Evolutionary conservation across 2,329 filamentous ascomycete genomes (phyloP), one percentile per base, ranked within the genome.

Genomic region (Penicillium sp.): DNA sequence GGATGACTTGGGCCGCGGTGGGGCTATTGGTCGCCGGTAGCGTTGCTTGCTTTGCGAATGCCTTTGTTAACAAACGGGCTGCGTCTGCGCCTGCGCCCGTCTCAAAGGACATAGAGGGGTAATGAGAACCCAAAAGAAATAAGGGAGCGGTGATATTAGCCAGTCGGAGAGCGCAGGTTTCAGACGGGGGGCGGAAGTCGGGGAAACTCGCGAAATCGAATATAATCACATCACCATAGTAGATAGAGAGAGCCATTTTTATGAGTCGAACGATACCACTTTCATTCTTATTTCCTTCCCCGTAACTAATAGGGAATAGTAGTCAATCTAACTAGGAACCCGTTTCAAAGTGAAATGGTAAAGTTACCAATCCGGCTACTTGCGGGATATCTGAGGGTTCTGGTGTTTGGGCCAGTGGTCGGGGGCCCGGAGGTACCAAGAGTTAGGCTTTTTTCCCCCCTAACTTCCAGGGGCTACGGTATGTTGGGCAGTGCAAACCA

Each of bases 1-100:
- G 75, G 0, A 72, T 88, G 62, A 86, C 84, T 2, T 88, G 86
- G 86, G 79, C 81, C 2, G 80, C 83, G 0, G 82, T 81, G 19
- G 70, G 62, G 6, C 50, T 75, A 40, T 60, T 73, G 38, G 50
- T 75, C 12, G 53, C 69, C 42, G 71, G 71, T 4, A 69, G 69
- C 42, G 54, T 72, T 23, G 66, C 65, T 38, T 72, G 71, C 56
- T 67, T 73, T 41, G 37, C 67, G 12, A 69, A 69, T 33, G 60
- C 71, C 23, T 61, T 71, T 43, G 42, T 69, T 48, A 56, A 58
- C n/a, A 35, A 38, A 42, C 52, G 41, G 45, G 55, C 50, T 29
- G 56, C 27, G 31, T 1, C 31, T 35, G 54, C 17, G 37, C 47
- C 58, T 41, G 52, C 37, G 35, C 37, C 57, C 38, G 41, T 33